Base-by-base conservation (phyloP, 2,329 filamentous ascomycete species). In the Westerdykella sp. region DNA sequence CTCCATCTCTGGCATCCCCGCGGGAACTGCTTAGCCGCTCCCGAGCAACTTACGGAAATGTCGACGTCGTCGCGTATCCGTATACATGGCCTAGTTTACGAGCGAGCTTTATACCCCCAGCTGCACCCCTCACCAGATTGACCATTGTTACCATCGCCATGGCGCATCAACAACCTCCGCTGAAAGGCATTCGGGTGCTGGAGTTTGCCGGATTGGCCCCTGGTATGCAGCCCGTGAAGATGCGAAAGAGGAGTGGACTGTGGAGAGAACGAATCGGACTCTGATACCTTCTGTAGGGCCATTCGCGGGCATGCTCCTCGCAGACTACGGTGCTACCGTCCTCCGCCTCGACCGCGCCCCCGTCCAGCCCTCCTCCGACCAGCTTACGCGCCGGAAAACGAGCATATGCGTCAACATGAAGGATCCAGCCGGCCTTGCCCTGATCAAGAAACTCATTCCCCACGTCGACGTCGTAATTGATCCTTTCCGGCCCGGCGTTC, bases 401-500 rank as follows among this genome's bases (percentile, higher is more conserved):
- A 93, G 86, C 23, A 81, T 96, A 48, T 77, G 81, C 32, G 75
- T 96, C 3, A 79, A 96, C 69, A 77, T 96, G 41, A 94, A 93
- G 61, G 76, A 78, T 0, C 53, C 77, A 0, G 55, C 67, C 1
- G 89, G 87, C 6, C 63, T 81, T 11, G 73, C 74, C 1, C 72
- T 96, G 6, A 67, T 95, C 41, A 81, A 81, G 47, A 71, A 75
- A 3, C 74, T 96, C 1, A 69, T 84, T 30, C 67, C 71, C 13
- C 63, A 71, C 13, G 75, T 81, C 43, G 91, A 97, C 67, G 74
- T 96, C 30, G 67, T 97, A 22, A 93, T 97, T 65, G 93, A 97
- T 65, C 91, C 93, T 0, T 97, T 89, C 73, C 85, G 91, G 0
- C 91, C 91, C 0, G 88, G 89, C 30, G 87, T 96, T 1, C 77